A percentile compares a stretch with the other conserved stretches of the same genome.
Conservation (phyloP, 2,329 filamentous ascomycete genomes). For the Purpureocillium takamizusanense region DNA sequence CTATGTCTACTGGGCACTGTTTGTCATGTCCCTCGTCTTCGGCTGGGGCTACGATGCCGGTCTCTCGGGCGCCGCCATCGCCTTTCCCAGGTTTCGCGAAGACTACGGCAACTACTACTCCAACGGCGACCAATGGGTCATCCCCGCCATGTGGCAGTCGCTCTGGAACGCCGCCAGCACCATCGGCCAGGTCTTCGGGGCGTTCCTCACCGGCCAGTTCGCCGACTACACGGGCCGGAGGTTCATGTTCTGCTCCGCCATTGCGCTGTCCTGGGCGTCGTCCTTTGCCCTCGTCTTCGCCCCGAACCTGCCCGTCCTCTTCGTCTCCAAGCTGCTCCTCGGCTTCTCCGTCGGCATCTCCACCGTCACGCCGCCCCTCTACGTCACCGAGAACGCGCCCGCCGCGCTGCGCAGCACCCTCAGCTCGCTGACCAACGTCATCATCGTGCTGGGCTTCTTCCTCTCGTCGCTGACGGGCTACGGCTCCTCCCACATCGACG, state of each 20-base stretch:
- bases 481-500: slow-evolving; percentile 15
- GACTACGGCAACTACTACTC: slow-evolving; percentile 19
- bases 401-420: slow-evolving; percentile 14
- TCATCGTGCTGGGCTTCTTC: slow-evolving; percentile 19
- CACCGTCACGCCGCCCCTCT: slow-evolving; percentile 16
- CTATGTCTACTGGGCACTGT: slow-evolving; percentile 15
- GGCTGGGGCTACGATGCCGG: slow-evolving; percentile 26
- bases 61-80: slow-evolving; percentile 23
- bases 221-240: slow-evolving; percentile 14
- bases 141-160: slow-evolving; percentile 22
- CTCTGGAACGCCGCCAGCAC: no score
- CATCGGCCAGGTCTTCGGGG: slow-evolving; percentile 8
- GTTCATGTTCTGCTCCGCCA: slow-evolving; percentile 5
- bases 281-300: slow-evolving; percentile 19
- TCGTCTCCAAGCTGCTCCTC: slow-evolving; percentile 15
- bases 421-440: slow-evolving; percentile 19
- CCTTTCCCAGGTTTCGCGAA: slow-evolving; percentile 23
- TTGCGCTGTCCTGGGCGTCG: slow-evolving; percentile 12
- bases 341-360: slow-evolving; percentile 15
- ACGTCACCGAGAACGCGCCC: slow-evolving; percentile 19
- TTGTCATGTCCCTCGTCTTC: slow-evolving; percentile 22
- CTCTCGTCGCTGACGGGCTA: slow-evolving; percentile 17
- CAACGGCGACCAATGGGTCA: slow-evolving; percentile 18
- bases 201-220: slow-evolving; percentile 16
- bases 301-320: slow-evolving; percentile 15